These are phyloP conservation scores for Gremmenia infestans DNA, from an alignment of 2,329 filamentous ascomycete species.

Conservation along the genomic window DNA sequence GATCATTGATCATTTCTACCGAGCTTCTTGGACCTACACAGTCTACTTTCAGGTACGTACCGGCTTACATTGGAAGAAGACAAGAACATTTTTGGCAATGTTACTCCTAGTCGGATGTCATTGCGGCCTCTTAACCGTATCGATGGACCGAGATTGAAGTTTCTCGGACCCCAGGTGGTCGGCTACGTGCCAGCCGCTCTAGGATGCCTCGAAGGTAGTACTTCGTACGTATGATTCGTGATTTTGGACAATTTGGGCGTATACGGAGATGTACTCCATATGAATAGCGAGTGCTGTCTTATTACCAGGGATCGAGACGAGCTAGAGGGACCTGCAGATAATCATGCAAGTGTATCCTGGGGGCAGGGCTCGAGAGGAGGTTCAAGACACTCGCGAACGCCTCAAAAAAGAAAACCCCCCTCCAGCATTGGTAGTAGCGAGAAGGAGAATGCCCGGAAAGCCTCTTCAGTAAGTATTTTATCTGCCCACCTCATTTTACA, in stretches of 20 bases:
- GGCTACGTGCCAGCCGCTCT: background rate
- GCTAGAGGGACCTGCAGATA: conserved; percentile 9
- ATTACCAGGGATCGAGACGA: conserved; percentile 12
- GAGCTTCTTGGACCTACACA: background rate
- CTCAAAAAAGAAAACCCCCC: background rate
- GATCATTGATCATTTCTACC: background rate
- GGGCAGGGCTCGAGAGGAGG: background rate
- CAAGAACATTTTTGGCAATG: too few relatives aligned
- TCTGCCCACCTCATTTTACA: background rate
- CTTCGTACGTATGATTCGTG: conserved; percentile 14
- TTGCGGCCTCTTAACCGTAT: background rate
- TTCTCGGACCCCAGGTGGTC: background rate
- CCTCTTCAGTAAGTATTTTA: too few relatives aligned
- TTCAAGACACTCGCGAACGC: background rate
- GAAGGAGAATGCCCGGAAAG: background rate
- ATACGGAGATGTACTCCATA: background rate
- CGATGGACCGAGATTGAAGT: background rate
- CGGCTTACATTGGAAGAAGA: too few relatives aligned
- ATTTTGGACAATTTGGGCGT: background rate
- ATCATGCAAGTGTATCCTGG: background rate
- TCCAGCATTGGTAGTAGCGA: background rate
- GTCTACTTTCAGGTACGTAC: background rate
- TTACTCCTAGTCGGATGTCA: too few relatives aligned
- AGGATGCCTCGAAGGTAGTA: background rate
- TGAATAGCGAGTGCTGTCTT: conserved; percentile 10